A percentile compares a stretch with the other conserved stretches of the same genome.
Evolutionary conservation across 345 rosid genomes (phyloP).

Genomic region (Eucalyptus erythrocorys): DNA sequence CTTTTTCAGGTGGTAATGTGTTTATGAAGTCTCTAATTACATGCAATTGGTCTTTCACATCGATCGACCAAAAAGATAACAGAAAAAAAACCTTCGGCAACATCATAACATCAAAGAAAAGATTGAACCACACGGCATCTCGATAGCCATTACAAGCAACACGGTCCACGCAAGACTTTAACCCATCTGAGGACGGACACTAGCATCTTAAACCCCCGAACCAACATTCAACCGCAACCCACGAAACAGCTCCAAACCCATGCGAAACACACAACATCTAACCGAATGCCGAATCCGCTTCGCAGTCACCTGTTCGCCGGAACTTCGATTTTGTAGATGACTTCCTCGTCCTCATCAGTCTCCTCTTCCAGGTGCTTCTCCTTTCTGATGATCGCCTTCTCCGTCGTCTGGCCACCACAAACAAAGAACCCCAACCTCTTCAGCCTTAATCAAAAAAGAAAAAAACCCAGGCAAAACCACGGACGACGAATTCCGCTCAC

Average conservation of each 20-base stretch:
- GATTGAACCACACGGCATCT: neutral
- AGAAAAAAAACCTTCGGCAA: neutral
- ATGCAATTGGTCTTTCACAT: neutral
- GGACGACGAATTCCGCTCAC: conserved; percentile 18
- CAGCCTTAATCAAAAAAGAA: rapidly evolving
- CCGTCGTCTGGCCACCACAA: conserved; percentile 44
- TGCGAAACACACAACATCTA: neutral
- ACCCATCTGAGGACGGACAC: neutral
- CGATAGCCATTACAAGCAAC: neutral
- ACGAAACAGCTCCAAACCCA: neutral
- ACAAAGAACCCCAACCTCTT: neutral
- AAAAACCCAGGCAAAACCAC: neutral
- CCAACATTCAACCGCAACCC: neutral
- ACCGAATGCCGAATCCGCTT: neutral
- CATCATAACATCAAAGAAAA: neutral
- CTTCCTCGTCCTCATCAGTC: conserved; percentile 47
- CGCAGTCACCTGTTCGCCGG: conserved; percentile 64
- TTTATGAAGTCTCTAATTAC: neutral
- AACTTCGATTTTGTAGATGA: conserved; percentile 73
- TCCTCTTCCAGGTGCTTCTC: conserved; percentile 56
- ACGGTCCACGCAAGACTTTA: rapidly evolving
- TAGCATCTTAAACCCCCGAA: neutral
- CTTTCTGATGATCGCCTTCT: conserved; percentile 76
- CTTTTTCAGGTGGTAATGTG: neutral
- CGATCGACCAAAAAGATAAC: neutral